Evolutionary conservation across 345 rosid genomes (phyloP).

Genomic region (Triadica sebifera): DNA sequence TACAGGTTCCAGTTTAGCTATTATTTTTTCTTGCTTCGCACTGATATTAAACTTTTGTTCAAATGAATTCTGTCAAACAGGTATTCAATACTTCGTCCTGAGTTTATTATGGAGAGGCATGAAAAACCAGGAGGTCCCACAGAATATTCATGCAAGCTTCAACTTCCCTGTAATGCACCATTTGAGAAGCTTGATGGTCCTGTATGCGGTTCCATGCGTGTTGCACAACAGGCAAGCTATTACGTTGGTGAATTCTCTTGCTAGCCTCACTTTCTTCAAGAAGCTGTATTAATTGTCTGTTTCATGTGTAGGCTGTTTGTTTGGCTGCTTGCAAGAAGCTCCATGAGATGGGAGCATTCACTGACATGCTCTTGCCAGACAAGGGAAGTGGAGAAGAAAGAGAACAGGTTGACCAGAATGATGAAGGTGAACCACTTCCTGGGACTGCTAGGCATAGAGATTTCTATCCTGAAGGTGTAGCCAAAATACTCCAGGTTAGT

Average conservation of each 20-base stretch:
- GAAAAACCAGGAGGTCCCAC: constrained; percentile 88
- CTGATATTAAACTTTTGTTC: constrained; percentile 16
- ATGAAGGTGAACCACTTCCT: constrained; percentile 93
- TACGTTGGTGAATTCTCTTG: constrained; percentile 11
- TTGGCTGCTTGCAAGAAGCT: constrained; percentile 98
- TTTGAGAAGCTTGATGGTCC: constrained; percentile 98
- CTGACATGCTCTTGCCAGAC: constrained; percentile 97
- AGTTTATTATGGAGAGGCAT: constrained; percentile 83
- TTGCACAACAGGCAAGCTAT: constrained; percentile 82
- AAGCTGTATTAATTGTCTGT: constrained; percentile 22
- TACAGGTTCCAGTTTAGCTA: background rate
- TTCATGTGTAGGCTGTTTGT: constrained; percentile 79
- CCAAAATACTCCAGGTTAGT: constrained; percentile 76
- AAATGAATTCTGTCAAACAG: constrained; percentile 31
- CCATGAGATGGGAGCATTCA: constrained; percentile 99
- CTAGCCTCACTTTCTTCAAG: constrained; percentile 10
- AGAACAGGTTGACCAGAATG: constrained; percentile 74
- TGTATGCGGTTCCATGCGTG: constrained; percentile 80
- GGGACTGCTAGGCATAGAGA: constrained; percentile 99
- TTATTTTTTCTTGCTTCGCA: constrained; percentile 1
- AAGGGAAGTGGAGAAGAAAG: constrained; percentile 89
- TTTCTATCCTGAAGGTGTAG: constrained; percentile 99
- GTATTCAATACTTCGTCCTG: constrained; percentile 94
- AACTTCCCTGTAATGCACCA: constrained; percentile 96
- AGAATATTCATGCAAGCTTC: constrained; percentile 96